Base-by-base conservation (phyloP, 768 basidiomycete genomes). In the Lactarius hengduanensis region DNA sequence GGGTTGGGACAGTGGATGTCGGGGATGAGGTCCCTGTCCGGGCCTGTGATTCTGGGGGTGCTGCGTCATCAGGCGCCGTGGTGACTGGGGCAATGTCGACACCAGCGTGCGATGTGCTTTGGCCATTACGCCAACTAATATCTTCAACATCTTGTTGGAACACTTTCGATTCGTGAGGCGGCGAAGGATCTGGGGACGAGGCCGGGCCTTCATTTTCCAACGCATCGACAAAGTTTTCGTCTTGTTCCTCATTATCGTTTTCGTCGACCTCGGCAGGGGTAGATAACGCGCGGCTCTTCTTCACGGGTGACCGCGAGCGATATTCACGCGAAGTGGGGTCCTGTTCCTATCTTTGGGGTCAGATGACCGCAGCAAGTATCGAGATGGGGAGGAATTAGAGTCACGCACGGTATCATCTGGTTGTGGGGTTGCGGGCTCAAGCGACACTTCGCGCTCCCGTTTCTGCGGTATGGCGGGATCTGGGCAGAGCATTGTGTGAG, bases 61-160 rank as follows among this genome's bases (percentile, higher is more conserved):
- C 63, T 28, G 65, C 59, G 22, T 63, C 59, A 50, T 69, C 59
- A 41, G 54, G 62, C 4, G 53, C 59, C 9, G 16, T 28, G 57
- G n/a, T 36, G 22, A n/a, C 50, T 43, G 55, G n/a, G 55, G 36
- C 20, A 54, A 59, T 7, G 54, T 47, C 67, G 59, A 28, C 61
- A 26, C 58, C 47, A 22, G 59, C 62, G 13, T 66, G 65, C 11
- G 64, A 59, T 4, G 67, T 28, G 30, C 74, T 71, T 66, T 82
- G 80, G 73, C 77, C 76, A 64, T 83, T 86, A 74, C 82, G 80
- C 90, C 89, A 90, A 73, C 80, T 86, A 69, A 91, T 83, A 73
- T 91, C 90, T 74, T 90, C 89, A 38, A 91, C 89, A 32, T 88
- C 87, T 72, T 86, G 90, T 78, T 91, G 90, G 60, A 88, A 83